Evolutionary conservation across 495 filamentous ascomycete species (phyloP).

Genomic region (Trypethelium eluteriae): DNA sequence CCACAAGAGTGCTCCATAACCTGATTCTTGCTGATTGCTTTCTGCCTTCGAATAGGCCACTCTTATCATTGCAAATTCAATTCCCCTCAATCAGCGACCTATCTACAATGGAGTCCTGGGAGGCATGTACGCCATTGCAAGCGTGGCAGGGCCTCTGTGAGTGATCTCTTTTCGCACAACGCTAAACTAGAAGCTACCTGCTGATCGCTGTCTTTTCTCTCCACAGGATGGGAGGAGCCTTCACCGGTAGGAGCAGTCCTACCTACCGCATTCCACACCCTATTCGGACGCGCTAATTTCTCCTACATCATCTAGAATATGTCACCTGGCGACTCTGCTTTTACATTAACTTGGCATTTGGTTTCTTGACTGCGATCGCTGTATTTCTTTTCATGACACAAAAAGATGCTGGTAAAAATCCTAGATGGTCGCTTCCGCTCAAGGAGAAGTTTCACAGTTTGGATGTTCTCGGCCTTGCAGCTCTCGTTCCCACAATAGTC

Average conservation of each 20-base stretch:
- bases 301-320: constrained; percentile 41
- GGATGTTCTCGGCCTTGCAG: constrained; percentile 57
- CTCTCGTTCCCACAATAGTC: constrained; percentile 68
- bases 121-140: constrained; percentile 72
- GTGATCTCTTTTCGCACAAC: neutral
- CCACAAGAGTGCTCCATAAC: neutral
- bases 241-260: constrained; percentile 33
- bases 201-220: neutral
- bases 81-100: constrained; percentile 65
- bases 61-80: constrained; percentile 68
- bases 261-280: neutral
- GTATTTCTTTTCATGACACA: constrained; percentile 40
- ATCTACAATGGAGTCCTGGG: constrained; percentile 67
- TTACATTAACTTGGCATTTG: constrained; percentile 61
- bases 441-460: constrained; percentile 44
- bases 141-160: constrained; percentile 34
- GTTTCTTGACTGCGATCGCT: constrained; percentile 56
- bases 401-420: constrained; percentile 17
- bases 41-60: constrained; percentile 40
- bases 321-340: constrained; percentile 80
- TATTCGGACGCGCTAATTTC: neutral
- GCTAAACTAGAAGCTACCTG: neutral
- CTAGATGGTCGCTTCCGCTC: constrained; percentile 15
- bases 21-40: neutral
- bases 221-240: constrained; percentile 30